Conservation (phyloP, 768 basidiomycete species). For the Boletus sensibilis region DNA sequence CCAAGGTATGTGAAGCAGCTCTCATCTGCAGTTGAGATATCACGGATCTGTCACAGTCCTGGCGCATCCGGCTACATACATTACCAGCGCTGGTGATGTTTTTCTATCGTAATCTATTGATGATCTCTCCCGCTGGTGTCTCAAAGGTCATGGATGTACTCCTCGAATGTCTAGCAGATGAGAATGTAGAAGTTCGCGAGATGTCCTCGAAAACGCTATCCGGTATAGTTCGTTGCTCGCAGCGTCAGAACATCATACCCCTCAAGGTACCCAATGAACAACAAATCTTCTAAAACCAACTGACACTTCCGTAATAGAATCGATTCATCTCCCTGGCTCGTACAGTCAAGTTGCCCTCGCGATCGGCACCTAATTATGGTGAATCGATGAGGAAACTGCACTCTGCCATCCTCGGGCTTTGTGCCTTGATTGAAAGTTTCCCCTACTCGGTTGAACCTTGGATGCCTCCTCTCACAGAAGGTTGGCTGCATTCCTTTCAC, state of each 20-base stretch:
- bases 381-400: constrained; percentile 72
- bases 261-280: constrained; percentile 57
- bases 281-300: background rate
- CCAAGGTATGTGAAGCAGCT: constrained; percentile 50
- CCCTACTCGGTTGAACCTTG: constrained; percentile 95
- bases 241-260: constrained; percentile 79
- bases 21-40: constrained; percentile 7
- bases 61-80: constrained; percentile 86
- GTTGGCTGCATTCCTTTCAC: constrained; percentile 37
- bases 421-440: constrained; percentile 89
- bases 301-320: constrained; percentile 46
- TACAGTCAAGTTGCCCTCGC: constrained; percentile 60
- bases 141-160: constrained; percentile 78
- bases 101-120: constrained; percentile 85
- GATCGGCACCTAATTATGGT: constrained; percentile 71
- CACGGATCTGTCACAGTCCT: constrained; percentile 53
- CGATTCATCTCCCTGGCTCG: constrained; percentile 71
- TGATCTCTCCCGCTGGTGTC: constrained; percentile 66
- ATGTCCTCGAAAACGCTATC: constrained; percentile 87
- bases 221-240: constrained; percentile 87
- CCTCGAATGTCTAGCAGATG: constrained; percentile 80
- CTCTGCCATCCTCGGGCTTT: constrained; percentile 91
- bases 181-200: constrained; percentile 90
- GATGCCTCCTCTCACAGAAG: constrained; percentile 81
- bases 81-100: constrained; percentile 87